Evolutionary conservation across 2,329 filamentous ascomycete genomes (phyloP).

Genomic region (Verruconis gallopava): DNA sequence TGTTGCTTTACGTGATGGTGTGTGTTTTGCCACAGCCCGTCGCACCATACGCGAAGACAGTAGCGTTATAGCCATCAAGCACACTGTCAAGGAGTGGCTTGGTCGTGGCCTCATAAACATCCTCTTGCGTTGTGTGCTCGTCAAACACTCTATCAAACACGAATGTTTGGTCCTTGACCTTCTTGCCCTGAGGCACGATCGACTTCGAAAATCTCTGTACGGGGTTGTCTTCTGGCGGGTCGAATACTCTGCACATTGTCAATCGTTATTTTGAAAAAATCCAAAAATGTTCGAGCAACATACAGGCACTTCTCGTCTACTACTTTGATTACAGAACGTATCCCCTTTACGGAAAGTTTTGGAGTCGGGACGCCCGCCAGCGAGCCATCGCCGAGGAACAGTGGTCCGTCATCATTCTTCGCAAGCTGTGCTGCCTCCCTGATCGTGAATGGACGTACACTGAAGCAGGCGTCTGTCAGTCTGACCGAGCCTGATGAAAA

Average conservation of each 20-base stretch:
- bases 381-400: slow-evolving; percentile 95
- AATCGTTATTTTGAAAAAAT: background rate
- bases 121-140: slow-evolving; percentile 79
- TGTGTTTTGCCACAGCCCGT: slow-evolving; percentile 98
- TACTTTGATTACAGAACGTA: slow-evolving; percentile 88
- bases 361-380: slow-evolving; percentile 76
- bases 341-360: slow-evolving; percentile 72
- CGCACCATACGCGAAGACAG: slow-evolving; percentile 94
- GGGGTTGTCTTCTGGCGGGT: slow-evolving; percentile 88
- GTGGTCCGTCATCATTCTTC: slow-evolving; percentile 65
- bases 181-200: slow-evolving; percentile 67
- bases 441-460: slow-evolving; percentile 60
- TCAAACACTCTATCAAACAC: slow-evolving; percentile 96
- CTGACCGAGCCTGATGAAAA: no score
- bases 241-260: slow-evolving; percentile 61
- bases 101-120: slow-evolving; percentile 92
- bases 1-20: slow-evolving; percentile 51
- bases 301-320: slow-evolving; percentile 94
- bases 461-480: no score
- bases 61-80: slow-evolving; percentile 95
- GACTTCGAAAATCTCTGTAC: slow-evolving; percentile 77
- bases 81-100: slow-evolving; percentile 85
- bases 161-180: slow-evolving; percentile 94
- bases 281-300: slow-evolving; percentile 20
- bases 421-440: slow-evolving; percentile 87